These are phyloP conservation scores for Lepraria neglecta DNA, from an alignment of 495 filamentous ascomycete species.

Conservation along the genomic window DNA sequence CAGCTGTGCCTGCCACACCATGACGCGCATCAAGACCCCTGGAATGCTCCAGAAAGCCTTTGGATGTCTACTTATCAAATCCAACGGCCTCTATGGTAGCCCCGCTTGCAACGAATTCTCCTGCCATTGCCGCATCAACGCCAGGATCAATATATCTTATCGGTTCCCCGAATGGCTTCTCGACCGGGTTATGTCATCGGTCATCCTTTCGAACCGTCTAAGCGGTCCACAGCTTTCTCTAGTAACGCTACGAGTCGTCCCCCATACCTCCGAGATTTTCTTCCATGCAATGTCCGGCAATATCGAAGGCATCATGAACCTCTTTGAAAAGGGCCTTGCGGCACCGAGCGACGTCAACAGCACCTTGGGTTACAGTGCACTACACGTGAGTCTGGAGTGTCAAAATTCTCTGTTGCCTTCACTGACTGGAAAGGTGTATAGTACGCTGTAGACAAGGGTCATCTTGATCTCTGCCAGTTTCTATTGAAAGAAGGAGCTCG, in stretches of 20 bases:
- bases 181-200: not conserved
- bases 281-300: conserved; percentile 1
- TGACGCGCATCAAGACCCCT: not conserved
- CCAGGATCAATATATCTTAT: conserved; percentile 2
- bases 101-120: not conserved
- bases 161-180: conserved; percentile 12
- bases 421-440: too few species aligned
- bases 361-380: not conserved
- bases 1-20: conserved; percentile 9
- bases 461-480: conserved; percentile 2
- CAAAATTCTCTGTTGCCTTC: too few species aligned
- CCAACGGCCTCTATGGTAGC: not conserved
- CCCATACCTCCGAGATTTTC: not conserved
- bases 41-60: not conserved
- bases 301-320: not conserved
- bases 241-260: not conserved
- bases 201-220: not conserved
- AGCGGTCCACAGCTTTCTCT: conserved; percentile 8
- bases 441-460: not conserved
- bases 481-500: conserved; percentile 8
- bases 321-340: conserved; percentile 4
- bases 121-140: not conserved
- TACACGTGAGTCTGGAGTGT: too few species aligned
- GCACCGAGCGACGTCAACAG: not conserved
- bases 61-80: not conserved